Evolutionary conservation across 768 basidiomycete species (phyloP).

Genomic region (Crepidotus variabilis): DNA sequence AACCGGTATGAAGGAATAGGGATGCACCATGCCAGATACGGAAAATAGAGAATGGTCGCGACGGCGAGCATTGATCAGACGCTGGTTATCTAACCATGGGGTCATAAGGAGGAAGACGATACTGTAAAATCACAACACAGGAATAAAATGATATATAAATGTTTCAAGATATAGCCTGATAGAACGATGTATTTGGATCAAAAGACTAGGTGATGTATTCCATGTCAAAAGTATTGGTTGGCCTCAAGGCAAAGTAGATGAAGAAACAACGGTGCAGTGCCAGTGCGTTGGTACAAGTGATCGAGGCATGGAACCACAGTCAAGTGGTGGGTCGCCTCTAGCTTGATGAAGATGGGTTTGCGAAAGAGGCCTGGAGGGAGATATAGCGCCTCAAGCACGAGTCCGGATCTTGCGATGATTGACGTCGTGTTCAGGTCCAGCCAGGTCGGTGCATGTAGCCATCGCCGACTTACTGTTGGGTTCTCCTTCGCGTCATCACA

Average conservation of each 20-base stretch:
- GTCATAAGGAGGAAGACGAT: slow-evolving; percentile 18
- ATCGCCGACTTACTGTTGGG: slow-evolving; percentile 46
- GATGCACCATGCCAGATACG: slow-evolving; percentile 5
- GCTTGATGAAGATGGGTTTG: slow-evolving; percentile 46
- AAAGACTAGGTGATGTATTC: slow-evolving; percentile 21
- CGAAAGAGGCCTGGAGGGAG: slow-evolving; percentile 48
- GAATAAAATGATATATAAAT: slow-evolving; percentile 21
- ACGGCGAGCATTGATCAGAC: slow-evolving; percentile 24
- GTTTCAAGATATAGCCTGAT: slow-evolving; percentile 12
- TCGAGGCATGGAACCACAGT: slow-evolving; percentile 78
- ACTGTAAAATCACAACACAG: slow-evolving; percentile 43
- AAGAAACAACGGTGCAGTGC: slow-evolving; percentile 37
- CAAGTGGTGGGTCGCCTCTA: slow-evolving; percentile 78
- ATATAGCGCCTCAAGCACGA: slow-evolving; percentile 51
- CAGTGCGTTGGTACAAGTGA: slow-evolving; percentile 66
- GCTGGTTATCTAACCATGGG: slow-evolving; percentile 17
- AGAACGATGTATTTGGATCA: slow-evolving; percentile 16
- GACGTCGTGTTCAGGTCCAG: slow-evolving; percentile 54
- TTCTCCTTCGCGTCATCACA: slow-evolving; percentile 20
- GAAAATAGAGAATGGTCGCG: slow-evolving; percentile 10
- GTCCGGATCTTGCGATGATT: slow-evolving; percentile 71
- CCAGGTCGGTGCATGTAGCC: slow-evolving; percentile 46
- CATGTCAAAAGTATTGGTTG: slow-evolving; percentile 18
- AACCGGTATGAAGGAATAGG: slow-evolving; percentile 17
- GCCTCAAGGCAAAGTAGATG: slow-evolving; percentile 10